Base-by-base conservation (phyloP, 257 asterid genomes). In the Linderniella brevidens region DNA sequence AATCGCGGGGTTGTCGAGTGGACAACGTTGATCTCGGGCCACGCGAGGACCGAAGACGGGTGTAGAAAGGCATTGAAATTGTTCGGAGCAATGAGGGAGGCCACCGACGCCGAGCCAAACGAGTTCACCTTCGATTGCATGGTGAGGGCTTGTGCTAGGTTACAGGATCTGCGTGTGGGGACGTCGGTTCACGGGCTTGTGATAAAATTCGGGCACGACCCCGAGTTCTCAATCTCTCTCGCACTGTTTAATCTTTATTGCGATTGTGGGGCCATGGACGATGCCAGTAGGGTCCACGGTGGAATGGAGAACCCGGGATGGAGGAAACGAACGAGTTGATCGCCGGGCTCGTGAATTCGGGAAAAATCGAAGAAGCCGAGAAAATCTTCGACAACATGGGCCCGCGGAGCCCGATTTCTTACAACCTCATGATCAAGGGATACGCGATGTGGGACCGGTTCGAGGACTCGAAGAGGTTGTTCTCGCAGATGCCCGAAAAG, bases 1-100 rank as follows among this genome's bases (percentile, higher is more conserved):
- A 39, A 14, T 37, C 81, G 64, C 10, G 65, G 82, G 46, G 86
- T 86, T 59, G 73, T 79, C 54, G 93, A 73, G 13, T 86, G 94
- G 97, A 82, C 94, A 35, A 53, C 77, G 5, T 62, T 82, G 67
- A 73, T 86, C 41, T 79, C 93, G 1, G 97, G 97, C 36, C 71
- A 66, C 59, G 76, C 69, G 11, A 79, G 64, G 74, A 74, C 69
- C 14, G 77, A 57, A 35, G 73, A 49, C n/a, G 77, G 67, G 17
- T 71, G 77, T 51, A 53, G 45, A 54, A 69, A 58, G 64, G 92
- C 86, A 9, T 52, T 86, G 60, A 71, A 77, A 76, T 18, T 79
- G 64, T 82, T 82, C 55, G 57, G 38, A 59, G 46, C 19, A 68
- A 86, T 86, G 93, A 58, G 69, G 53, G 63, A 56, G 52, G 51